Percentiles rank a stretch among this genome's conserved stretches.
Conservation (phyloP, 1,284 basidiomycete genomes). For the Puccinia horiana region DNA sequence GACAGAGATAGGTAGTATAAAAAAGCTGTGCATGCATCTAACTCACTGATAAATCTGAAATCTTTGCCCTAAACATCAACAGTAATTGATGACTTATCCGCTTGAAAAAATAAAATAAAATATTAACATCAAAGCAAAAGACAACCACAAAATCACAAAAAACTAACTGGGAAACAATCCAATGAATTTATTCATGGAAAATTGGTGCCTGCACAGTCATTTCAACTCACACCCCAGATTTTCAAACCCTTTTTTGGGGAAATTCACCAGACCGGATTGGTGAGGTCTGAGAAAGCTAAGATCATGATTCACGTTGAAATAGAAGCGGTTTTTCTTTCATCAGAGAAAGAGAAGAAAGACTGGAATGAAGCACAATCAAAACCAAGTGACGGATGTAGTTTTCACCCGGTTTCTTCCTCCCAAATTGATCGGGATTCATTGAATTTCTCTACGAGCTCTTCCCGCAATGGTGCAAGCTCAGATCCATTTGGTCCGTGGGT, state of each 20-base stretch:
- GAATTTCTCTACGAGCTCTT: slow-evolving; percentile 24
- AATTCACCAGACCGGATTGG: too few relatives aligned
- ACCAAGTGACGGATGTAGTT: too few relatives aligned
- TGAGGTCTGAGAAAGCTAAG: too few relatives aligned
- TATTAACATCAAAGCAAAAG: too few relatives aligned
- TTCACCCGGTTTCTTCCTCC: not conserved
- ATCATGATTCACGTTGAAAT: too few relatives aligned
- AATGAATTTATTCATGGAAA: too few relatives aligned
- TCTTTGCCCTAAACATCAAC: not conserved
- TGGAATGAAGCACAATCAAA: not conserved
- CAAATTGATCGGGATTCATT: not conserved
- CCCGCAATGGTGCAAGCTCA: slow-evolving; percentile 41
- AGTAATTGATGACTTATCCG: not conserved
- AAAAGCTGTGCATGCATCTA: not conserved
- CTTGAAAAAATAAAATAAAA: not conserved
- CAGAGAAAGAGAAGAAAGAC: not conserved
- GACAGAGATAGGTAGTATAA: not conserved
- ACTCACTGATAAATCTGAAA: not conserved
- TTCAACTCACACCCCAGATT: too few relatives aligned
- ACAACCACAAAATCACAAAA: too few relatives aligned
- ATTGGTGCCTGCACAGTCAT: too few relatives aligned
- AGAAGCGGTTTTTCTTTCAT: not conserved
- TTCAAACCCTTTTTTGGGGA: too few relatives aligned
- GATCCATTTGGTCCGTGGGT: slow-evolving; percentile 39
- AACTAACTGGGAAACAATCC: too few relatives aligned